phyloP scores from a whole-genome alignment of 208 protist species.

The Tritrichomonas foetus region DNA sequence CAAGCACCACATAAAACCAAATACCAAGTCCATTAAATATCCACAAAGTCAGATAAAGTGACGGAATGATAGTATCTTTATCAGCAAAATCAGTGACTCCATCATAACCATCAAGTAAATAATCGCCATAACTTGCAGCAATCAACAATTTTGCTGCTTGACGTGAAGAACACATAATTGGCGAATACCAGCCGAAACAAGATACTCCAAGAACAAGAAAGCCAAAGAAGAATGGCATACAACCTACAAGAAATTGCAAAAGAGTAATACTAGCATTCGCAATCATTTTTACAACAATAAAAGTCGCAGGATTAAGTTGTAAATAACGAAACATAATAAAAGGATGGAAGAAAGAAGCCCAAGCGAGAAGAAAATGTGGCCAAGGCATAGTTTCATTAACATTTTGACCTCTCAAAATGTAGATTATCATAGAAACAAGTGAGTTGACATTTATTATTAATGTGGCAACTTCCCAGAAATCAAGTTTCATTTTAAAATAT shows the following conservation, averaged over 20 bases:
- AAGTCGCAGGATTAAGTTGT: neutral
- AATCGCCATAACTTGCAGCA: neutral
- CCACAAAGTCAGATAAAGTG: neutral
- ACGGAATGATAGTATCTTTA: slow-evolving; percentile 3
- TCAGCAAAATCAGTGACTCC: neutral
- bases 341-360: neutral
- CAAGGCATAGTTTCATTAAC: neutral
- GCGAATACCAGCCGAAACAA: neutral
- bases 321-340: neutral
- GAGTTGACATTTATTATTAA: neutral
- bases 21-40: slow-evolving; percentile 24
- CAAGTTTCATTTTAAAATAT: neutral
- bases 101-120: slow-evolving; percentile 35
- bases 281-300: slow-evolving; percentile 24
- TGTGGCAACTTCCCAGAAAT: neutral
- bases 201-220: neutral
- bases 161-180: neutral
- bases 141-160: slow-evolving; percentile 21
- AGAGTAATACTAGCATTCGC: neutral
- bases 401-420: neutral
- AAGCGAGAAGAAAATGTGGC: neutral
- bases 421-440: neutral
- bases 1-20: slow-evolving; percentile 11
- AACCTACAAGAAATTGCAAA: slow-evolving; percentile 3
- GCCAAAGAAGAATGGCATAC: neutral